These are phyloP conservation scores for Haplosporangium sp. DNA, from an alignment of 371 early-diverging fungal genomes.

Conservation along the genomic window DNA sequence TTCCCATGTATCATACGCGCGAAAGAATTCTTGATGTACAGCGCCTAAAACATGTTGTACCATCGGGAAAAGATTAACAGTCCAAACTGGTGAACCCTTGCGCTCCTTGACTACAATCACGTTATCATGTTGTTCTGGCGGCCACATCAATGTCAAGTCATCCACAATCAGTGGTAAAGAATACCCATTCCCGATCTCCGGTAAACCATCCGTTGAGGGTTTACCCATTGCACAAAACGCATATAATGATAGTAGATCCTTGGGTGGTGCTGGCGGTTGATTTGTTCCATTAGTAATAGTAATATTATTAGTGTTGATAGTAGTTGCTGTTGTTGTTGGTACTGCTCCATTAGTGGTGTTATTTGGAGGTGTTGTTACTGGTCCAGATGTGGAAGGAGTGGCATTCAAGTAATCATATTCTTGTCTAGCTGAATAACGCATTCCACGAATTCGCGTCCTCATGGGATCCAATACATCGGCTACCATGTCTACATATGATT, in stretches of 20 bases:
- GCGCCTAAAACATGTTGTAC: slow-evolving; percentile 69
- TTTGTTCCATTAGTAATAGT: not conserved
- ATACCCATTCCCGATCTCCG: slow-evolving; percentile 63
- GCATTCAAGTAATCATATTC: slow-evolving; percentile 75
- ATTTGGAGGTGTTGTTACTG: slow-evolving; percentile 1
- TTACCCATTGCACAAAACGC: slow-evolving; percentile 70
- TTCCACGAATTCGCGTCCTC: slow-evolving; percentile 70
- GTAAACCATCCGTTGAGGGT: slow-evolving; percentile 32
- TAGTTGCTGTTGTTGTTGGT: not conserved
- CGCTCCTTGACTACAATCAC: slow-evolving; percentile 80
- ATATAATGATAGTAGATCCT: slow-evolving; percentile 77
- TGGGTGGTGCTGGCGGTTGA: slow-evolving; percentile 71
- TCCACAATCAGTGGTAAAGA: slow-evolving; percentile 77
- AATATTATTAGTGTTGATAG: not conserved
- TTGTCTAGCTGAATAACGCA: slow-evolving; percentile 77
- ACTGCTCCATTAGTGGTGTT: not conserved
- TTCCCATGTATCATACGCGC: slow-evolving; percentile 50
- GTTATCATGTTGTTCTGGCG: slow-evolving; percentile 80
- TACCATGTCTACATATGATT: slow-evolving; percentile 82
- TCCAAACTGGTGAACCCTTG: slow-evolving; percentile 68
- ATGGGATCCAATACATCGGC: slow-evolving; percentile 76
- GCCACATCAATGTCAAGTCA: slow-evolving; percentile 85
- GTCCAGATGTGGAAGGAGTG: slow-evolving; percentile 11
- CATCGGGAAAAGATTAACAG: slow-evolving; percentile 76
- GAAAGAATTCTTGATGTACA: slow-evolving; percentile 76